Evolutionary conservation across 371 early-diverging fungal genomes (phyloP), one percentile per base, ranked within the genome.

Genomic region (Rhizopus arrhizus): DNA sequence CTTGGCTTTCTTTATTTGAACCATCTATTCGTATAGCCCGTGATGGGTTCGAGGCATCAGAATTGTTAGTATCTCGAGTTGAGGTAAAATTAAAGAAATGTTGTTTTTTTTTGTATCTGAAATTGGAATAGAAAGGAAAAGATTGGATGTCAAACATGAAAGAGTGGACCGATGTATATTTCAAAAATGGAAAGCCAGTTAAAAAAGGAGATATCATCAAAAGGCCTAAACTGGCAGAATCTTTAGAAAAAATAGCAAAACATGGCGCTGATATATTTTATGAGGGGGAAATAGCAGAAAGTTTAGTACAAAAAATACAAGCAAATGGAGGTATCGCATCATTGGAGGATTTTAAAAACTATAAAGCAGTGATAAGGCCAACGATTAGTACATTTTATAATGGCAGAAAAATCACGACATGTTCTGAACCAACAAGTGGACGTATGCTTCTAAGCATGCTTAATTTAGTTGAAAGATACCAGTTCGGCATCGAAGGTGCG

Each of bases 241-340:
- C 99, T 1, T 74, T 99, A 35, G 84, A 90, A 65, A 71, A 55
- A 5, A 80, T 99, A 45, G 89, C 95, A 0, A 66, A 74, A n/a
- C 68, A 95, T 48, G 99, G 99, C 0, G 76, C 92, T 0, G 72
- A 85, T 61, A 86, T 79, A 8, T 99, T 99, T 74, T 99, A 99
- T 71, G 77, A 80, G 53, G 98, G 98, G 32, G 59, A 69, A 35
- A 91, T 99, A 68, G 96, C 96, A 0, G 74, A 84, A 11, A 59
- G 58, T 32, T 69, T 99, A 13, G 90, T 96, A 5, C 73, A 86
- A 16, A 82, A 87, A 4, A 79, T 91, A 9, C 85, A 79, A 50
- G 65, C 70, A 13, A 61, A 75, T 22, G 95, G 95, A 9, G 99
- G 99, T 0, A 87, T 94, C 42, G 58, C 97, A 46, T 93, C 92